Evolutionary conservation across 768 basidiomycete species (phyloP).

Genomic region (Collybia sp.): DNA sequence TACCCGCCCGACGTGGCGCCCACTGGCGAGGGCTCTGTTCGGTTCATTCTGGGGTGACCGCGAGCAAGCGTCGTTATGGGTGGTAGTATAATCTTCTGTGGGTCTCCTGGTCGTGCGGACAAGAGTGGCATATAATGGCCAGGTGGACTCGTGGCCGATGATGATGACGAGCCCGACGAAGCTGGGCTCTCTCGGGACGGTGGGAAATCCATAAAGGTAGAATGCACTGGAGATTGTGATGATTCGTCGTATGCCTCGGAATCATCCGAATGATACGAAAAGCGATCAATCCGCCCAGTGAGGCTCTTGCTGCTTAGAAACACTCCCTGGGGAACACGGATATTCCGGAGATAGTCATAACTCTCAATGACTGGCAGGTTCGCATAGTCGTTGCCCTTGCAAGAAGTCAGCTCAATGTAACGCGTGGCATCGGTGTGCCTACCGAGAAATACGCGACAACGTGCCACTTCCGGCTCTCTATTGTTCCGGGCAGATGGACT

Average conservation of each 20-base stretch:
- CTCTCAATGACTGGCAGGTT: conserved; percentile 69
- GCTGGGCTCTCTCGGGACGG: conserved; percentile 1
- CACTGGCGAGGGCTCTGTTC: no score
- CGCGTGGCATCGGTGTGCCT: conserved; percentile 13
- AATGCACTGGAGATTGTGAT: conserved; percentile 3
- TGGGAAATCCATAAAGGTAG: conserved; percentile 12
- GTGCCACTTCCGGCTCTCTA: conserved; percentile 71
- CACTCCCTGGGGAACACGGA: conserved; percentile 67
- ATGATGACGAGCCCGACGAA: conserved; percentile 13
- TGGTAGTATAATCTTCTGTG: conserved; percentile 1
- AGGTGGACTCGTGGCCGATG: conserved; percentile 8
- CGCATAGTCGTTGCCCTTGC: conserved; percentile 62
- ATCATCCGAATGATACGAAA: conserved; percentile 42
- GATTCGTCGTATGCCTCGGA: conserved; percentile 32
- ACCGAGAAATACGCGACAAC: conserved; percentile 82
- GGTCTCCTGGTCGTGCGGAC: conserved; percentile 1
- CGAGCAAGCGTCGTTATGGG: no score
- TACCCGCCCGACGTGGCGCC: no score
- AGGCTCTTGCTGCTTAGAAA: conserved; percentile 66
- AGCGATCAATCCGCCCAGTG: conserved; percentile 34
- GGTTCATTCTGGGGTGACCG: no score
- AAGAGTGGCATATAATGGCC: neutral
- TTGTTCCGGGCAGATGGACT: conserved; percentile 57
- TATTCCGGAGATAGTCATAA: conserved; percentile 66
- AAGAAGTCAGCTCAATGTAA: neutral